A percentile compares a stretch with the other conserved stretches of the same genome.
These are phyloP conservation scores for Lecanosticta acicola DNA, from an alignment of 2,329 filamentous ascomycete species.

Conservation along the genomic window DNA sequence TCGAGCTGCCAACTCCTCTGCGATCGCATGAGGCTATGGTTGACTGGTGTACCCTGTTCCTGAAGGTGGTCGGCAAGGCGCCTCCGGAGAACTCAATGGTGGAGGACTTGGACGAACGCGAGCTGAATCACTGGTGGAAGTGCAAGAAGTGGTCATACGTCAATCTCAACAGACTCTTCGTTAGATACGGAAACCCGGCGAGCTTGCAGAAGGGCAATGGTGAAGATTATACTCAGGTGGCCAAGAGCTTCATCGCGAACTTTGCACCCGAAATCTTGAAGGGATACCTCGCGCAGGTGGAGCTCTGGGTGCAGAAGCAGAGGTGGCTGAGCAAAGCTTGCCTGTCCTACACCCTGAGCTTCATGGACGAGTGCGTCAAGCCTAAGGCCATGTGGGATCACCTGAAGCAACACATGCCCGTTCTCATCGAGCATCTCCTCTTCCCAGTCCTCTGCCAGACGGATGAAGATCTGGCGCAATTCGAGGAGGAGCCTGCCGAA, in stretches of 20 bases:
- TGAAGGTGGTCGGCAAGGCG: conserved; percentile 80
- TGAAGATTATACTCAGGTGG: conserved; percentile 72
- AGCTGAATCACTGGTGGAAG: conserved; percentile 98
- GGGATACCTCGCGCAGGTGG: conserved; percentile 87
- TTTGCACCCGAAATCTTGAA: conserved; percentile 96
- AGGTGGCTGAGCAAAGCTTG: conserved; percentile 93
- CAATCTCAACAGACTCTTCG: conserved; percentile 91
- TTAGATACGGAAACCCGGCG: conserved; percentile 83
- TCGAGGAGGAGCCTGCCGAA: conserved; percentile 89
- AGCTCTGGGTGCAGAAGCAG: conserved; percentile 94
- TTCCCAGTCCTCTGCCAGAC: conserved; percentile 93
- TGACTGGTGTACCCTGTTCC: conserved; percentile 92
- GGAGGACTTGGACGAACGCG: conserved; percentile 77
- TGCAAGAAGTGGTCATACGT: conserved; percentile 99
- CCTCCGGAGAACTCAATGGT: conserved; percentile 72
- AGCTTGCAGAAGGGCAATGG: conserved; percentile 67
- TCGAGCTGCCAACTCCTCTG: conserved; percentile 70
- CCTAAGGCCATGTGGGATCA: conserved; percentile 96
- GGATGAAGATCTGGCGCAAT: conserved; percentile 87
- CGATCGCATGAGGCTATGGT: conserved; percentile 79
- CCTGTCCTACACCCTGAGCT: conserved; percentile 87
- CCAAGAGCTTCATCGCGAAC: conserved; percentile 82
- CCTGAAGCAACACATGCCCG: conserved; percentile 87
- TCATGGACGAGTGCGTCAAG: conserved; percentile 94
- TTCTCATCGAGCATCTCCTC: conserved; percentile 86